These are phyloP conservation scores for Aspergillus niger DNA, from an alignment of 2,329 filamentous ascomycete genomes.

Conservation along the genomic window DNA sequence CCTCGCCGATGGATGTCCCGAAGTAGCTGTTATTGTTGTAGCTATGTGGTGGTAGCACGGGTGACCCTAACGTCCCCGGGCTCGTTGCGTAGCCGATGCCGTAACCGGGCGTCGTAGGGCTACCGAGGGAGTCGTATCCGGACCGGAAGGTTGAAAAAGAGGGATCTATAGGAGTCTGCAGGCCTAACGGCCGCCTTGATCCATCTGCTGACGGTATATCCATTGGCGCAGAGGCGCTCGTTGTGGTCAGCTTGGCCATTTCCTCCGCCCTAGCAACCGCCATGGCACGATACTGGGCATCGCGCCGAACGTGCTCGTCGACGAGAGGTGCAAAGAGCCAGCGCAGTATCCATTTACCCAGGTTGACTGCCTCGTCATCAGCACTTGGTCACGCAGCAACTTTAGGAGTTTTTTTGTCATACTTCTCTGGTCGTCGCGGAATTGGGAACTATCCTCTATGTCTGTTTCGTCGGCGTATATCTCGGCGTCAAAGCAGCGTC, in stretches of 20 bases:
- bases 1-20: conserved; percentile 36
- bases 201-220: conserved; percentile 50
- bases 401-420: conserved; percentile 39
- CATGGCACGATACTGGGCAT: conserved; percentile 70
- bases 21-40: conserved; percentile 32
- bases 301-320: conserved; percentile 83
- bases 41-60: conserved; percentile 26
- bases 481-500: conserved; percentile 96
- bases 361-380: conserved; percentile 67
- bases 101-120: conserved; percentile 71
- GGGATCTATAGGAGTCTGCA: conserved; percentile 39
- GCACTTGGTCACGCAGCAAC: not conserved
- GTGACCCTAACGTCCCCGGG: conserved; percentile 51
- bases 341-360: conserved; percentile 93
- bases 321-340: conserved; percentile 89
- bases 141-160: conserved; percentile 60
- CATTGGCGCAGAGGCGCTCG: conserved; percentile 64
- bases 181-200: conserved; percentile 28
- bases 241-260: conserved; percentile 56
- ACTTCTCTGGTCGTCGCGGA: conserved; percentile 93
- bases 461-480: conserved; percentile 91
- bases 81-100: conserved; percentile 73
- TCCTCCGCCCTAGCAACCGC: conserved; percentile 66
- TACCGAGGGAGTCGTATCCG: conserved; percentile 60
- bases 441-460: conserved; percentile 72